Conservation (phyloP, 1,284 basidiomycete genomes). For the Trichosporon sp. region DNA sequence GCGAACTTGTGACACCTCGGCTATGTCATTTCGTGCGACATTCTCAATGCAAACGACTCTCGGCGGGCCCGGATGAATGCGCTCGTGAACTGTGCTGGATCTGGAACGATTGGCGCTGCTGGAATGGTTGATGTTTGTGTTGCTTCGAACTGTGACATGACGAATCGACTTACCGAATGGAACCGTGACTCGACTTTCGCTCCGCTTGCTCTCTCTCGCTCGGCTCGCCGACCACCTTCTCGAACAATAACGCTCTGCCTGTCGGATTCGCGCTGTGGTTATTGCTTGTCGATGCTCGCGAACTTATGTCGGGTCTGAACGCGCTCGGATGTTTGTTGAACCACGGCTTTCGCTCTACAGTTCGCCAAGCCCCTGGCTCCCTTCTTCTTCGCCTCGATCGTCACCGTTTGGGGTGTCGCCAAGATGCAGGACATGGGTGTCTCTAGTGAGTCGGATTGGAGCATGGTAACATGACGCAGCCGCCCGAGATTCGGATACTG, state of each 20-base stretch:
- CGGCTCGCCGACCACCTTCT: neutral
- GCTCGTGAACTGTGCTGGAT: neutral
- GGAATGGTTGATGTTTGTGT: neutral
- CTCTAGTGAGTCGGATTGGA: slow-evolving; percentile 39
- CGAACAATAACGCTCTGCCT: neutral
- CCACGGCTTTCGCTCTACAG: slow-evolving; percentile 30
- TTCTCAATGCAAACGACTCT: neutral
- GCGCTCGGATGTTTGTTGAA: neutral
- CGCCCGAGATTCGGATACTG: too few species aligned
- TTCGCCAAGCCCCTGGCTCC: slow-evolving; percentile 51
- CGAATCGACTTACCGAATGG: neutral
- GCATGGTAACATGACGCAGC: neutral
- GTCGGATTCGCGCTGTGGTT: neutral
- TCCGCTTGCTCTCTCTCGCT: neutral
- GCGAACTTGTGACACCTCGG: neutral
- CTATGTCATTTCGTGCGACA: neutral
- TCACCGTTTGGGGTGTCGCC: slow-evolving; percentile 47
- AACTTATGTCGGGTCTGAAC: neutral
- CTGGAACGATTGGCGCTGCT: neutral
- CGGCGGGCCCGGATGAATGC: neutral
- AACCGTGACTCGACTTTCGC: neutral
- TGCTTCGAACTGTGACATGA: neutral
- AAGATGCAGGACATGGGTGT: slow-evolving; percentile 49
- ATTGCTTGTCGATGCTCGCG: neutral
- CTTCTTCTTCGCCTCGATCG: slow-evolving; percentile 48